These are phyloP conservation scores for Hypsizygus marmoreus DNA, from an alignment of 768 basidiomycete genomes.

Conservation along the genomic window DNA sequence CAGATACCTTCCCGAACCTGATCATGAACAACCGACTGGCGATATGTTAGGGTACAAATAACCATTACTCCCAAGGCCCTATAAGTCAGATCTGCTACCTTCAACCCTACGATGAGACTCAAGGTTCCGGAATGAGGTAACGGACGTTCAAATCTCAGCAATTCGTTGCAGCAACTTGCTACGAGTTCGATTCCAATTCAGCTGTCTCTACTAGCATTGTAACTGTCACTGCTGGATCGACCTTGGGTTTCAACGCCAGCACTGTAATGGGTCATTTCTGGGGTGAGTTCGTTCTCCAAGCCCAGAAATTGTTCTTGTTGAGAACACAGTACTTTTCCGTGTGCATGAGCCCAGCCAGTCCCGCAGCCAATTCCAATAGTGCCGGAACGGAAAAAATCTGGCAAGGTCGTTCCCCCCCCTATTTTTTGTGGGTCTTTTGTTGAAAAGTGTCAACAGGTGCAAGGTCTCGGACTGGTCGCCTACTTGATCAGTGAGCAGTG, in stretches of 20 bases:
- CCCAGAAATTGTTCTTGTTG: neutral
- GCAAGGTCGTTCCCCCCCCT: no score
- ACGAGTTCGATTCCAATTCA: conserved; percentile 30
- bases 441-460: conserved; percentile 29
- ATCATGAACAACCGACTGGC: conserved; percentile 33
- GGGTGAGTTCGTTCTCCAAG: conserved; percentile 17
- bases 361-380: conserved; percentile 34
- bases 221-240: conserved; percentile 32
- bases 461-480: conserved; percentile 45
- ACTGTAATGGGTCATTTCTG: conserved; percentile 37
- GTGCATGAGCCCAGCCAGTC: conserved; percentile 32
- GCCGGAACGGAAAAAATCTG: conserved; percentile 47
- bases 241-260: conserved; percentile 32
- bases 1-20: conserved; percentile 33
- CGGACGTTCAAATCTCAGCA: conserved; percentile 34
- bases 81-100: conserved; percentile 19
- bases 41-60: conserved; percentile 37
- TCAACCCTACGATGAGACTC: neutral
- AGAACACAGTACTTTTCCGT: conserved; percentile 31
- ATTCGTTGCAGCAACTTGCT: conserved; percentile 38
- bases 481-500: conserved; percentile 29
- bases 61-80: conserved; percentile 33
- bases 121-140: conserved; percentile 22
- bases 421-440: neutral
- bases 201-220: conserved; percentile 29